Conservation (phyloP, 2,329 filamentous ascomycete genomes). For the Pyricularia sp. region DNA sequence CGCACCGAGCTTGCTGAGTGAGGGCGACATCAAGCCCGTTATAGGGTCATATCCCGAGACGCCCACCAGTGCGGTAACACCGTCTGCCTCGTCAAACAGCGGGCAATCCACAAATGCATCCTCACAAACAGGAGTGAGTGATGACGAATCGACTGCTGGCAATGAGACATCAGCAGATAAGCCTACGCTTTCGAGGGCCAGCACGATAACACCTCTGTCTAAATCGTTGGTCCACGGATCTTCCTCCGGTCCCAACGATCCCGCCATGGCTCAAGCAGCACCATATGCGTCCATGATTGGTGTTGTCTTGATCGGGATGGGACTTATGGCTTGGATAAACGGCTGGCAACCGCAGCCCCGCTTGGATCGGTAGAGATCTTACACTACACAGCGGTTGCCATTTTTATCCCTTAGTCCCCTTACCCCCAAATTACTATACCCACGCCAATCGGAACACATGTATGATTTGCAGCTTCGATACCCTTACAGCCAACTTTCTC, state of each 20-base stretch:
- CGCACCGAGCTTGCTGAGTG: not conserved
- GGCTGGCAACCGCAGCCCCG: constrained; percentile 55
- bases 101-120: constrained; percentile 6
- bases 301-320: constrained; percentile 72
- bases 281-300: constrained; percentile 78
- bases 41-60: constrained; percentile 2
- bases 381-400: not conserved
- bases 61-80: constrained; percentile 4
- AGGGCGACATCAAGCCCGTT: not conserved
- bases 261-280: constrained; percentile 44
- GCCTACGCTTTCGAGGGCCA: constrained; percentile 36
- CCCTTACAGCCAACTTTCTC: not conserved
- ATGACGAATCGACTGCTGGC: not conserved
- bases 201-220: constrained; percentile 35
- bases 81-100: not conserved
- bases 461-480: constrained; percentile 3
- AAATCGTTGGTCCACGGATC: constrained; percentile 24
- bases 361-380: constrained; percentile 19
- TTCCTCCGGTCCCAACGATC: constrained; percentile 26
- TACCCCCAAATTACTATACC: not conserved
- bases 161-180: constrained; percentile 22
- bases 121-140: not conserved
- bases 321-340: constrained; percentile 80
- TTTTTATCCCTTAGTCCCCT: not conserved
- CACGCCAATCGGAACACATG: not conserved